Conservation (phyloP, 345 rosid genomes). For the Clausena lansium region DNA sequence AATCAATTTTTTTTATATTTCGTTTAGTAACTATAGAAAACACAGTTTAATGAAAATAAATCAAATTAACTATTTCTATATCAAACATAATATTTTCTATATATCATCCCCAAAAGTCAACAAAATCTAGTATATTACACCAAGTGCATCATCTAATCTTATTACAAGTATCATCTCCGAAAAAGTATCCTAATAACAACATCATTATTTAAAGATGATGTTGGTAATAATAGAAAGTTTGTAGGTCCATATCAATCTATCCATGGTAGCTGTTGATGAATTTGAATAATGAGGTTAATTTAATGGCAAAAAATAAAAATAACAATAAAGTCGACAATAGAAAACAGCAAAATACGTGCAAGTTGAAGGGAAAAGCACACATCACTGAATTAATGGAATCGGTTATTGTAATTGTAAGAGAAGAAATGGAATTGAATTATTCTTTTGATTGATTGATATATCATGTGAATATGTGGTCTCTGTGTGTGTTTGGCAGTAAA, state of each 20-base stretch:
- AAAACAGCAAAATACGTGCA: constrained; percentile 7
- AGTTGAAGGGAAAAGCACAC: not conserved
- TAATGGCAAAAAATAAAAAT: not conserved
- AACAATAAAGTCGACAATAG: not conserved
- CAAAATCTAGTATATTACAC: too few relatives aligned
- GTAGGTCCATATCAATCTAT: constrained; percentile 12
- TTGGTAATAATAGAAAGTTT: constrained; percentile 18
- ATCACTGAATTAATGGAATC: not conserved
- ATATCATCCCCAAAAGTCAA: too few relatives aligned
- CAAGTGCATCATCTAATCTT: too few relatives aligned
- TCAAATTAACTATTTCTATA: too few relatives aligned
- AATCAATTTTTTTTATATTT: too few relatives aligned
- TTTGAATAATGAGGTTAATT: too few relatives aligned
- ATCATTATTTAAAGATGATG: not conserved
- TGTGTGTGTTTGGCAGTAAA: constrained; percentile 19
- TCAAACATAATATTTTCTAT: too few relatives aligned
- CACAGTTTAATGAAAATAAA: too few relatives aligned
- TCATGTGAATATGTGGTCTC: constrained; percentile 18
- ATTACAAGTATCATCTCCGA: too few relatives aligned
- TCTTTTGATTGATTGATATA: not conserved
- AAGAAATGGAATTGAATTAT: constrained; percentile 5
- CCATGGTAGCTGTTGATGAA: not conserved
- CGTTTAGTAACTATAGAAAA: too few relatives aligned
- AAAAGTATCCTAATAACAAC: constrained; percentile 1
- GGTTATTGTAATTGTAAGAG: constrained; percentile 20